Conservation (phyloP, 306 rosid species). For the Castanopsis chinensis region DNA sequence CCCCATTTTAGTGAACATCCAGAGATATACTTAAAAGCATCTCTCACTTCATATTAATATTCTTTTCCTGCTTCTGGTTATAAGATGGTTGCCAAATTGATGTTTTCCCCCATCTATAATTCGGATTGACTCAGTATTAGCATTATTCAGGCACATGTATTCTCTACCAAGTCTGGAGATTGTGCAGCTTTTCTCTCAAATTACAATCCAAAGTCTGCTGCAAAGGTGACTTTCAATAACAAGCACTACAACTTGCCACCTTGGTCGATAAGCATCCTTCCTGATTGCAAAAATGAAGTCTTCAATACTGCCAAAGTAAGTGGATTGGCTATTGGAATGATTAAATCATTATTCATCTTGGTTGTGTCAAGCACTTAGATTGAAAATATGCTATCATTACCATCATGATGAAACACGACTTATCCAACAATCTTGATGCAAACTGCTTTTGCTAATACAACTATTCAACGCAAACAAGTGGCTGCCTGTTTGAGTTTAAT, state of each 20-base stretch:
- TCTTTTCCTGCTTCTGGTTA: background rate
- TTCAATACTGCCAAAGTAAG: slow-evolving; percentile 84
- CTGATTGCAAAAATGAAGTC: slow-evolving; percentile 69
- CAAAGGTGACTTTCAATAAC: slow-evolving; percentile 57
- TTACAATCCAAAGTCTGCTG: slow-evolving; percentile 43
- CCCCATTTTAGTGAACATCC: background rate
- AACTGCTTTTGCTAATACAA: background rate
- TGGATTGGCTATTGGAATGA: background rate
- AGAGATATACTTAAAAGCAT: background rate
- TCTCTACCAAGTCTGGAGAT: slow-evolving; percentile 47
- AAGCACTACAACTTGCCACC: slow-evolving; percentile 63
- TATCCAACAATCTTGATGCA: background rate
- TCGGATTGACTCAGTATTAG: slow-evolving; percentile 19
- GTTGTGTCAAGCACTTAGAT: background rate
- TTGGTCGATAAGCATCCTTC: slow-evolving; percentile 90
- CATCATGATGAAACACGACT: background rate
- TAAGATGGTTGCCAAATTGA: background rate
- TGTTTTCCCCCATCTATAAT: no score
- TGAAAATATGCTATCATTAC: background rate
- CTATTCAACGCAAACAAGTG: background rate
- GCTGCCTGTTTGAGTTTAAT: background rate
- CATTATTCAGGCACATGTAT: slow-evolving; percentile 59
- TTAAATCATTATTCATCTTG: background rate
- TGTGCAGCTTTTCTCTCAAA: slow-evolving; percentile 91
- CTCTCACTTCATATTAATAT: background rate